phyloP scores from a whole-genome alignment of 148 eudicot species.

The Cornus suecica region DNA sequence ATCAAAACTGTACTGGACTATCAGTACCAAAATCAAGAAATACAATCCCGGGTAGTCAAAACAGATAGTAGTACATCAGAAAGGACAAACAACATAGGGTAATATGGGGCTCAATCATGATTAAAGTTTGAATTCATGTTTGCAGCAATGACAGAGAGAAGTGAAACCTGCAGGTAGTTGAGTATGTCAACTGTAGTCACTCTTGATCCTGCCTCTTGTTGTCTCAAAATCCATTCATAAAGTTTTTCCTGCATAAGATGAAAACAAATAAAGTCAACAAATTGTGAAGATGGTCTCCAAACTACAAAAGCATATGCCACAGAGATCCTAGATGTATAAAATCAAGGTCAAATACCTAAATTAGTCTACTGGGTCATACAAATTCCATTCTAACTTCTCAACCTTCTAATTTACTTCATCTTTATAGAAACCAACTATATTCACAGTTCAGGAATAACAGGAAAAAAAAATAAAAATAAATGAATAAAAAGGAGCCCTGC shows the following conservation, averaged over 20 bases:
- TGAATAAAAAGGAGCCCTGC: not conserved
- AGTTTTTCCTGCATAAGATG: slow-evolving; percentile 66
- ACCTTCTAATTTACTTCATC: not conserved
- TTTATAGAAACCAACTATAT: not conserved
- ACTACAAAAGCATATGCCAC: not conserved
- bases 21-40: too few species aligned
- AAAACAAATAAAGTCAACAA: not conserved
- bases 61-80: too few species aligned
- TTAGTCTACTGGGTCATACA: not conserved
- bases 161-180: slow-evolving; percentile 59
- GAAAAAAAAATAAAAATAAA: too few species aligned
- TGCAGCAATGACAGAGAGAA: not conserved
- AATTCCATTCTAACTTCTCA: not conserved
- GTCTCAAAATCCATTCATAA: slow-evolving; percentile 78
- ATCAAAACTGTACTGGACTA: too few species aligned
- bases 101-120: too few species aligned
- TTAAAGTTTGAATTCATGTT: too few species aligned
- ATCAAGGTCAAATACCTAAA: not conserved
- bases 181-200: slow-evolving; percentile 63
- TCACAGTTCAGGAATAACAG: not conserved
- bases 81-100: too few species aligned
- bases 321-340: not conserved
- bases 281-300: not conserved
- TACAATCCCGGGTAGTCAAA: too few species aligned
- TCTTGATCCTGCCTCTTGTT: slow-evolving; percentile 76